A percentile compares a stretch with the other conserved stretches of the same genome.
These are phyloP conservation scores for Penicillium chermesinum DNA, from an alignment of 495 filamentous ascomycete genomes.

Conservation along the genomic window DNA sequence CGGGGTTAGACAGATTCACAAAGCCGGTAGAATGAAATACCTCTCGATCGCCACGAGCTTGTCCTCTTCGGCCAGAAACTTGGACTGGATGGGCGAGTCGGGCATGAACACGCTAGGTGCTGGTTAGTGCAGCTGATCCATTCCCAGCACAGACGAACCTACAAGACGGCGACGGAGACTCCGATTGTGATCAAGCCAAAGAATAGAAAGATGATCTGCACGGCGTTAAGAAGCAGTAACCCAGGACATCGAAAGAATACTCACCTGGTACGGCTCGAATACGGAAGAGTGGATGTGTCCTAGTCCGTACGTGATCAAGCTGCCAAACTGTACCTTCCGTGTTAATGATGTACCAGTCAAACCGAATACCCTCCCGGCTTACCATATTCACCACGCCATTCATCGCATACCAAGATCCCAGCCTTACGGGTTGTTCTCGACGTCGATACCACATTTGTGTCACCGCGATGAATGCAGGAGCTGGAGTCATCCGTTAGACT, in stretches of 20 bases:
- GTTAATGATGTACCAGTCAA: neutral
- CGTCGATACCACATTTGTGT: constrained; percentile 62
- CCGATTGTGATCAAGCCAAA: constrained; percentile 50
- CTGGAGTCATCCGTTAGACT: constrained; percentile 16
- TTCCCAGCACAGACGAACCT: constrained; percentile 1
- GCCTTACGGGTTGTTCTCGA: constrained; percentile 53
- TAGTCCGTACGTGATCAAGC: constrained; percentile 53
- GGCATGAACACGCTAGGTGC: constrained; percentile 44
- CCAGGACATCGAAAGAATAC: neutral
- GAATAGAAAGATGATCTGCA: constrained; percentile 51
- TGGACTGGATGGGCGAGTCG: constrained; percentile 55
- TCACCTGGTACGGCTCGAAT: constrained; percentile 52
- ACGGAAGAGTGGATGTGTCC: constrained; percentile 51
- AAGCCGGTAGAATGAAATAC: constrained; percentile 8
- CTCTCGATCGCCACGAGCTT: constrained; percentile 57
- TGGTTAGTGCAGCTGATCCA: neutral
- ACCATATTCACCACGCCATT: constrained; percentile 53
- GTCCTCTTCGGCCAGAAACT: constrained; percentile 54
- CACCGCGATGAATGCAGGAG: constrained; percentile 55
- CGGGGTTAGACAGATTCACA: neutral
- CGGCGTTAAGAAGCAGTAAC: neutral
- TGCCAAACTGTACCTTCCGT: constrained; percentile 29
- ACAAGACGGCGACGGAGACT: constrained; percentile 43
- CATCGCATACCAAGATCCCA: constrained; percentile 58
- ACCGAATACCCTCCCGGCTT: neutral